Evolutionary conservation across 2,329 filamentous ascomycete genomes (phyloP), one percentile per base, ranked within the genome.

Genomic region (Trichoderma aggressivum): DNA sequence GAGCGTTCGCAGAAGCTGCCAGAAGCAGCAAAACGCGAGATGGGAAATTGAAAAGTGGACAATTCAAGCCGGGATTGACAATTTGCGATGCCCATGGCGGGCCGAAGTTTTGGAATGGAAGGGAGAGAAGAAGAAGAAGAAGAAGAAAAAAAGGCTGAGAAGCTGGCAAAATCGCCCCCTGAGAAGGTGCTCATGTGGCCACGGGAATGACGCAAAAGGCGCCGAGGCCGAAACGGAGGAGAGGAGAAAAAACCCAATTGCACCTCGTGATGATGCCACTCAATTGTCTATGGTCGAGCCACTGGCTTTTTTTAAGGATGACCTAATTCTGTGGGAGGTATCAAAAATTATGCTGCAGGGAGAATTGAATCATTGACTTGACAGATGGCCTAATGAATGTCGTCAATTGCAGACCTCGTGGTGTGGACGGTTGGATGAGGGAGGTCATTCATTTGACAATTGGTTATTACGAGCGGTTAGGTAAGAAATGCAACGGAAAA

Each of bases 241-340:
- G 6, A 58, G n/a, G n/a, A n/a, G n/a, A 58, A 39, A 59, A 60
- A 60, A 68, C 36, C 34, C 65, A 61, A 69, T 69, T 61, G 55
- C 56, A 61, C 39, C 65, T 60, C 39, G 65, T 69, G 56, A 69
- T 69, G 65, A 43, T 55, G 63, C 63, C 63, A 66, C 62, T 58
- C 34, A 5, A 36, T 1, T n/a, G 18, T 34, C 28, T 18, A 5
- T 7, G 5, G 43, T 64, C 43, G 61, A 32, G 43, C 61, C 43
- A 64, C 43, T 24, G 10, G 11, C 26, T 50, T 62, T 26, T 21
- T 12, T 18, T 32, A 55, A 11, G 61, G 39, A 39, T 63, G 50
- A 64, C 61, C 14, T 53, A 53, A 53, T 2, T 30, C 10, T 10
- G n/a, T 3, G 12, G 8, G 11, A 11, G 2, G 56, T 10, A 39